Evolutionary conservation across 1,284 basidiomycete genomes (phyloP), one percentile per base, ranked within the genome.

Genomic region (Cryptococcus amylolentus): DNA sequence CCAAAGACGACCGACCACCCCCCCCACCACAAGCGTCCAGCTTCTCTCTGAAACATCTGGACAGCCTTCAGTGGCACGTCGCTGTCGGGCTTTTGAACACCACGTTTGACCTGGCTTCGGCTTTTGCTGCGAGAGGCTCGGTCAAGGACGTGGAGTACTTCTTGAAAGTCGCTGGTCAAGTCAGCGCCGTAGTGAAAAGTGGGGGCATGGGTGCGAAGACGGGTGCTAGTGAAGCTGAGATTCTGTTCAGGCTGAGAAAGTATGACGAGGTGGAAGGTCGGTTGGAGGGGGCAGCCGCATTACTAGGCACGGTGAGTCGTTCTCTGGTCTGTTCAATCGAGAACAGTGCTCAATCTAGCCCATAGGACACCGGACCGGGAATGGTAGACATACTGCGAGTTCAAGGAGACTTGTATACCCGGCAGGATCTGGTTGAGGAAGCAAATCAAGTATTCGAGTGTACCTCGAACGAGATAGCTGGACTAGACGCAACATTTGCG

Each of bases 61-160:
- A 84, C 51, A 83, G 82, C 0, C 62, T 88, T 9, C 87, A 90
- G 66, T 91, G 88, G 86, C 82, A 85, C 5, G 80, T 91, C 8
- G 84, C 39, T 28, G 37, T 39, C 13, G 52, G 50, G 8, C 54
- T 62, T 10, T 75, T 91, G 2, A 76, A 79, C 4, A 84, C 85
- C 0, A 78, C 88, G 3, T 83, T 92, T 55, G 79, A 83, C 4
- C 79, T 92, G 7, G 79, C 83, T 1, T 79, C 83, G 5, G 80
- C 83, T 0, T 88, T 91, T 63, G 80, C 84, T 16, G 71, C 79
- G 0, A 83, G 89, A 5, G 92, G 92, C 0, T 89, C 89, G 1
- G 83, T 85, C 7, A 84, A 87, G 27, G 89, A 92, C 66, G 85
- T 88, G 5, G 86, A 90, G 60, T 91, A 88, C 67, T 93, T 91